Evolutionary conservation across 345 rosid genomes (phyloP), one percentile per base, ranked within the genome.

Genomic region (Jatropha curcas): DNA sequence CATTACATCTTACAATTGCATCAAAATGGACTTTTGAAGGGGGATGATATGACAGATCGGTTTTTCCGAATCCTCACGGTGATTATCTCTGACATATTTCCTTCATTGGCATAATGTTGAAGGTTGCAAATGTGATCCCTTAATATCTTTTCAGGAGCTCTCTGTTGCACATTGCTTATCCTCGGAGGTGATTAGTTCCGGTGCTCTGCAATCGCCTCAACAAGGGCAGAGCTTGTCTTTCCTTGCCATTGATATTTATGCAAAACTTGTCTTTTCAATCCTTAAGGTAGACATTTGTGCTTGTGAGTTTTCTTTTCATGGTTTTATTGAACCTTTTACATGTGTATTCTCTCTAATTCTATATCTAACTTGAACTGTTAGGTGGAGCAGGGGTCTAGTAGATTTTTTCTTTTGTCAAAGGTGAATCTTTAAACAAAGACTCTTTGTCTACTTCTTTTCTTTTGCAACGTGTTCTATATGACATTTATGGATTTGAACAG

Each of bases 131-230:
- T 66, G 19, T 67, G 37, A 28, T 66, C 25, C 52, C 22, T 68
- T 48, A 34, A 20, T 20, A 56, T 17, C 35, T 43, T 67, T 51
- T 73, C 79, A 95, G 99, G 94, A 92, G 79, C 74, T 92, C 55
- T 84, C 98, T 77, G 99, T 95, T 71, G 79, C 85, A 58, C 97
- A 92, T 83, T 92, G 96, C 84, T 80, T 92, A 46, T 81, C 94
- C 66, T 79, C 90, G 59, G 99, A 91, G 77, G 89, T 81, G 67
- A 81, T 87, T 16, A 87, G 74, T 79, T 81, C 97, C 58, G 82
- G 84, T 61, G 65, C 90, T 37, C 45, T 87, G 66, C 96, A 86
- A 75, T 76, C 88, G 48, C 81, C 89, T 81, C 98, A 87, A 72
- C 97, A 85, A 85, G 82, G 65, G 51, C 96, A 87, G 78, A 81